phyloP scores from a whole-genome alignment of 768 basidiomycete species.

The Suillus discolor region DNA sequence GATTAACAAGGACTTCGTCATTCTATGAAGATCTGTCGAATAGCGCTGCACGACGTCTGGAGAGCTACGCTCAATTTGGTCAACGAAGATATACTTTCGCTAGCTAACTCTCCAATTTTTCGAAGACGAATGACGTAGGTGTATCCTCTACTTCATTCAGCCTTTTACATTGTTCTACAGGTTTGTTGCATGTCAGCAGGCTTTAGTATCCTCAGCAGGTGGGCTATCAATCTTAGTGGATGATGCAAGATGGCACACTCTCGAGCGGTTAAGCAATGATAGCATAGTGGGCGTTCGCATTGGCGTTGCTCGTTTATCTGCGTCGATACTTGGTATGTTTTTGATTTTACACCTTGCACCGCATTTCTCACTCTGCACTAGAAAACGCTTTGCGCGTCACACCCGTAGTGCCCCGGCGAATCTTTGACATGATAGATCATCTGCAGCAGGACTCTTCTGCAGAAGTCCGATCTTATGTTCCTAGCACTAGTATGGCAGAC shows the following conservation, averaged over 20 bases:
- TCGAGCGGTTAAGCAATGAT: constrained; percentile 64
- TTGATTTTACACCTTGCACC: constrained; percentile 7
- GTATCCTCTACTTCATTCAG: constrained; percentile 13
- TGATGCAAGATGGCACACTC: constrained; percentile 48
- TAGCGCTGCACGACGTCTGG: constrained; percentile 24
- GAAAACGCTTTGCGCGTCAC: background rate
- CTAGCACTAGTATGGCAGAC: constrained; percentile 32
- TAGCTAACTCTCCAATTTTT: constrained; percentile 51
- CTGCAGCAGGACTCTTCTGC: constrained; percentile 58
- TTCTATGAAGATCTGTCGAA: constrained; percentile 5
- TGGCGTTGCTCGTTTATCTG: constrained; percentile 75
- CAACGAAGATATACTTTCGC: constrained; percentile 40
- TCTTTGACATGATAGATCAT: constrained; percentile 44
- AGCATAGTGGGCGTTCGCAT: constrained; percentile 83
- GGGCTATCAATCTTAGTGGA: constrained; percentile 41
- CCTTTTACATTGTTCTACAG: constrained; percentile 40
- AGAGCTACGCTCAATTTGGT: constrained; percentile 39
- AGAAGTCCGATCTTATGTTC: constrained; percentile 65
- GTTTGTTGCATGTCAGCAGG: constrained; percentile 74
- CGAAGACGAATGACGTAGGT: constrained; percentile 76
- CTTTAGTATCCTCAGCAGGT: constrained; percentile 44
- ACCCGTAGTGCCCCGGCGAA: constrained; percentile 31
- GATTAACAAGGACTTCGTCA: constrained; percentile 1
- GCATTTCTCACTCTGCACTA: background rate
- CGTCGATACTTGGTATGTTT: constrained; percentile 55